Base-by-base conservation (phyloP, 352 stramenopile genomes). In the Bremia lactucae region DNA sequence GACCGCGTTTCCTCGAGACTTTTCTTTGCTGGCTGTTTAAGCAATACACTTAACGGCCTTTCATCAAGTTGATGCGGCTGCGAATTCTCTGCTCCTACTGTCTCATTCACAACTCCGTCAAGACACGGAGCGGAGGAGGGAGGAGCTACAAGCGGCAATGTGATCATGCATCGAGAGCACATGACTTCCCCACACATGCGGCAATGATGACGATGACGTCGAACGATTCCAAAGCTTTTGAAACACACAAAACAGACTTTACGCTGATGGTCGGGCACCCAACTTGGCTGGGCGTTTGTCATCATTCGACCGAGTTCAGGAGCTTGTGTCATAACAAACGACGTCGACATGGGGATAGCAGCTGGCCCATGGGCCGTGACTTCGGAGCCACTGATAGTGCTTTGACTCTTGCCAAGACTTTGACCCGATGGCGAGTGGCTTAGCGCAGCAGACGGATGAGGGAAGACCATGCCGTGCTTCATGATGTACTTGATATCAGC, bases 401-500 rank as follows among this genome's bases (percentile, higher is more conserved):
- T 70, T 40, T 68, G 60, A 22, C 63, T 72, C 43, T 65, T 55
- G 19, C 34, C 38, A 36, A 54, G 15, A 35, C 58, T 64, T 22
- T 61, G 53, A 3, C 25, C 41, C 1, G 58, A 67, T 21, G 56
- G 48, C 3, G 58, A 64, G 29, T 57, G 53, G 16, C 31, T 58
- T 2, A 57, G 22, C n/a, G 36, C 41, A 33, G 39, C 42, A 42
- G 53, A 62, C 31, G 62, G 35, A 20, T 77, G 65, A 2, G 71
- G 70, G 39, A 85, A 82, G 38, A 87, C 57, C 52, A 81, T 72
- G 7, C 70, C 70, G 50, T 84, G 72, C 50, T 83, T 81, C 46
- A 82, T 74, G 45, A 87, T 83, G 58, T 82, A 82, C 68, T 87
- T 87, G 46, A 79, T 78, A 38, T 87, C 75, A 4, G 70, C 72